Evolutionary conservation across 2,329 filamentous ascomycete species (phyloP).

Genomic region (Colletotrichum sp.): DNA sequence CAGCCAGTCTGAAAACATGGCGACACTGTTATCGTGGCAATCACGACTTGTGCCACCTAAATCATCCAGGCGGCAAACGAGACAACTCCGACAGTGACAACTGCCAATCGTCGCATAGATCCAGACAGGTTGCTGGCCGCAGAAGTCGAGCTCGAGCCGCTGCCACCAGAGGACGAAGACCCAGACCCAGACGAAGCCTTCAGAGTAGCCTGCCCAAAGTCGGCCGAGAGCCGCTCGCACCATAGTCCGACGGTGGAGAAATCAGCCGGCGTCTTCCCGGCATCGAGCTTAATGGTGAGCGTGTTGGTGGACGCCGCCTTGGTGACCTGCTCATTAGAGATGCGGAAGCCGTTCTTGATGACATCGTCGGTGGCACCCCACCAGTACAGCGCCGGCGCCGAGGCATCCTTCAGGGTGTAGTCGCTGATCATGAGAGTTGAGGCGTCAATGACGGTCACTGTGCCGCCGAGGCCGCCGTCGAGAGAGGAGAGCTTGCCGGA

Average conservation of each 20-base stretch:
- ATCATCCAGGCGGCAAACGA: neutral
- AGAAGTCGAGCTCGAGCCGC: neutral
- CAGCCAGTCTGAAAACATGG: neutral
- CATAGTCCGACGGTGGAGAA: neutral
- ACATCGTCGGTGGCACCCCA: constrained; percentile 25
- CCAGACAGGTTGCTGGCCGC: neutral
- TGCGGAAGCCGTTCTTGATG: constrained; percentile 28
- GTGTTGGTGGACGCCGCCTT: constrained; percentile 16
- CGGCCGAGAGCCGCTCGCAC: neutral
- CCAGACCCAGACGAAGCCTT: neutral
- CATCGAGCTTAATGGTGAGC: constrained; percentile 26
- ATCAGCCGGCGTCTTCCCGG: constrained; percentile 26
- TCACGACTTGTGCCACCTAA: neutral
- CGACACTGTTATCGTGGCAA: neutral
- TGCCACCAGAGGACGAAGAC: neutral
- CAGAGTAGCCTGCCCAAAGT: neutral
- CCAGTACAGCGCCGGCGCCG: constrained; percentile 31
- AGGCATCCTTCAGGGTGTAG: constrained; percentile 29
- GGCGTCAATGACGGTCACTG: constrained; percentile 25
- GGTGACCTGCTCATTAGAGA: constrained; percentile 27
- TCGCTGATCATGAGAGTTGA: constrained; percentile 23
- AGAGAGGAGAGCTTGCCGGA: constrained; percentile 24
- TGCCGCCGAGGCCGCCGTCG: constrained; percentile 29
- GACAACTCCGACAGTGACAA: neutral
- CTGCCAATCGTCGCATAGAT: neutral